Evolutionary conservation across 2,329 filamentous ascomycete species (phyloP).

Genomic region (Cadophora gregata): DNA sequence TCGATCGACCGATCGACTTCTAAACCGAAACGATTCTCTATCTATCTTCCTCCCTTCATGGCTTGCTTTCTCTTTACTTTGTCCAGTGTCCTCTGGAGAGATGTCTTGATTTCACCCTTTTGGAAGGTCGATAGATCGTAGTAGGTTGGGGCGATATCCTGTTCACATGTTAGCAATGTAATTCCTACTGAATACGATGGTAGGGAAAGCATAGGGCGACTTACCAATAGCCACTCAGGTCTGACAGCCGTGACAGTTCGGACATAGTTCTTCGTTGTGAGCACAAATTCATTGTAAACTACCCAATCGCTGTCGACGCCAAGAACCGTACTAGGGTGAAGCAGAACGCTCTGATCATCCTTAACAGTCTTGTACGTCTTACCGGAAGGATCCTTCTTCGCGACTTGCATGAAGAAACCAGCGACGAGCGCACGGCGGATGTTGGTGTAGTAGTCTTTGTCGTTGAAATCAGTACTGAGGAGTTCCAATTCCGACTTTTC

Average conservation of each 20-base stretch:
- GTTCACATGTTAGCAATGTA: conserved; percentile 48
- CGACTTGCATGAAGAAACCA: conserved; percentile 99
- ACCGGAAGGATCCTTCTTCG: conserved; percentile 85
- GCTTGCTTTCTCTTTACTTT: conserved; percentile 61
- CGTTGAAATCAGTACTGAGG: conserved; percentile 85
- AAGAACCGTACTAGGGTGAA: conserved; percentile 93
- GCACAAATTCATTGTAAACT: conserved; percentile 96
- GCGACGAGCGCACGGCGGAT: conserved; percentile 90
- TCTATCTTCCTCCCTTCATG: conserved; percentile 39
- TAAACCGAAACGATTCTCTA: background rate
- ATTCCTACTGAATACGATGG: background rate
- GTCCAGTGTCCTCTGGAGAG: conserved; percentile 62
- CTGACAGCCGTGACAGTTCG: conserved; percentile 90
- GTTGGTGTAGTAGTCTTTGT: conserved; percentile 98
- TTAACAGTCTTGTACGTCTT: conserved; percentile 97
- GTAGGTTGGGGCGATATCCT: conserved; percentile 94
- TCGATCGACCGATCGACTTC: conserved; percentile 2
- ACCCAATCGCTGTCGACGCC: conserved; percentile 94
- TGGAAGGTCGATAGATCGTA: conserved; percentile 85
- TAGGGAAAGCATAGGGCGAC: conserved; percentile 8
- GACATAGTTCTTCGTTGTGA: conserved; percentile 98
- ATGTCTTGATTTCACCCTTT: conserved; percentile 84
- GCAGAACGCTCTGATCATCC: conserved; percentile 90
- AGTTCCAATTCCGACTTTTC: conserved; percentile 87
- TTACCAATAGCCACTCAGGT: conserved; percentile 90